phyloP scores from a whole-genome alignment of 2,329 filamentous ascomycete species.

The Trichoderma sp. region DNA sequence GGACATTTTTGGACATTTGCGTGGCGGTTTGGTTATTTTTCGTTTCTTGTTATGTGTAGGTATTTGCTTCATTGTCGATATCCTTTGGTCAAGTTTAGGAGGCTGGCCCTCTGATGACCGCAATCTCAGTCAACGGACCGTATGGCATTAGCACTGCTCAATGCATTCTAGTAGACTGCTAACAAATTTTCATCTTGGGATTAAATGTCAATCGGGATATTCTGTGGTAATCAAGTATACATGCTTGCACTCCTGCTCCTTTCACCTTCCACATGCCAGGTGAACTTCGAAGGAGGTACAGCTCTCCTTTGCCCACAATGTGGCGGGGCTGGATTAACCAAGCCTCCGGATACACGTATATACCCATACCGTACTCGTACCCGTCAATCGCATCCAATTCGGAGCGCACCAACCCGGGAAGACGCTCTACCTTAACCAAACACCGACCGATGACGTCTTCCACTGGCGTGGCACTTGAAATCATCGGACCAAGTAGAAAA shows the following conservation, averaged over 20 bases:
- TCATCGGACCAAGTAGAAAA: neutral
- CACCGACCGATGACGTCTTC: neutral
- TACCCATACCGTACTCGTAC: neutral
- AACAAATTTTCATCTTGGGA: neutral
- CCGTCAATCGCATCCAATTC: neutral
- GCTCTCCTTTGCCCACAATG: too few species aligned
- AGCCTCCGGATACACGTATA: neutral
- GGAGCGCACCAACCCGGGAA: neutral
- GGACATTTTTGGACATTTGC: neutral
- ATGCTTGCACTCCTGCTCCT: too few species aligned
- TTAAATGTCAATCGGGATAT: neutral
- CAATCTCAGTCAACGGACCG: neutral
- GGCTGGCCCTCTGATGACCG: neutral
- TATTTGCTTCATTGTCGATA: neutral
- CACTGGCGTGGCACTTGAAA: neutral
- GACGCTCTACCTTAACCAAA: neutral
- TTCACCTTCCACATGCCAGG: too few species aligned
- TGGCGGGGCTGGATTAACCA: neutral
- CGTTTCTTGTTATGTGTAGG: neutral
- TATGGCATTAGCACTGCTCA: neutral
- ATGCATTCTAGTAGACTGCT: too few species aligned
- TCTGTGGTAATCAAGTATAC: too few species aligned
- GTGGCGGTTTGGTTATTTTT: neutral
- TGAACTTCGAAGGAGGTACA: too few species aligned
- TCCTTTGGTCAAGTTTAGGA: neutral